Evolutionary conservation across 768 basidiomycete genomes (phyloP).

Genomic region (Naganishia onofrii): DNA sequence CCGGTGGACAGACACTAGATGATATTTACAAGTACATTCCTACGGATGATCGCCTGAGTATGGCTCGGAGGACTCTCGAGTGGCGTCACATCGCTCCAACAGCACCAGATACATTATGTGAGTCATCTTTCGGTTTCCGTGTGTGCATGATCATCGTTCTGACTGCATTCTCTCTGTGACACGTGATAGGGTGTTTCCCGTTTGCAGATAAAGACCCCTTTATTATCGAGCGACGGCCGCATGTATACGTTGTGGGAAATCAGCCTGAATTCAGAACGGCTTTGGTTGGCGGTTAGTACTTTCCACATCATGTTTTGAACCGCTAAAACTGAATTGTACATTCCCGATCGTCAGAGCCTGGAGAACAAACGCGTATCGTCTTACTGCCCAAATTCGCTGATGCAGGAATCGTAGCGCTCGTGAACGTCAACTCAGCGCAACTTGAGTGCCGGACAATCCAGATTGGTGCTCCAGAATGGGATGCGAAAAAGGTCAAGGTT

Average conservation of each 20-base stretch:
- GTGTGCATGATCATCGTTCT: not conserved
- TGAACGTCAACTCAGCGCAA: constrained; percentile 66
- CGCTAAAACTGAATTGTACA: constrained; percentile 17
- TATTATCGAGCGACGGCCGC: constrained; percentile 76
- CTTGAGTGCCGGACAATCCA: constrained; percentile 56
- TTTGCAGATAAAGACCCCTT: constrained; percentile 86
- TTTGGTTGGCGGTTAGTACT: constrained; percentile 57
- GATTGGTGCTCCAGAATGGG: constrained; percentile 50
- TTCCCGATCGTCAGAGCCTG: constrained; percentile 31
- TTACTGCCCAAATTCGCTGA: constrained; percentile 76
- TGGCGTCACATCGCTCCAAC: constrained; percentile 99
- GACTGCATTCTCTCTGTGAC: not conserved
- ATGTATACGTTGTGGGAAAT: constrained; percentile 88
- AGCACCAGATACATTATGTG: constrained; percentile 89
- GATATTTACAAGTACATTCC: constrained; percentile 91
- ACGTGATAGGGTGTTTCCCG: constrained; percentile 76
- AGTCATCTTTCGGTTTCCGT: constrained; percentile 31
- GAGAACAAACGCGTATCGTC: constrained; percentile 61
- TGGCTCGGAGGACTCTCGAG: constrained; percentile 73
- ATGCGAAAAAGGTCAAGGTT: constrained; percentile 54
- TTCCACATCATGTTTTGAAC: constrained; percentile 36
- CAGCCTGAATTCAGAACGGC: constrained; percentile 78
- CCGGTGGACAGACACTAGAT: constrained; percentile 87
- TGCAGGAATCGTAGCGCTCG: constrained; percentile 72
- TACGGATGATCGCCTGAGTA: constrained; percentile 63